Percentiles rank a stretch among this genome's conserved stretches.
Evolutionary conservation across 2,329 filamentous ascomycete genomes (phyloP).

Genomic region (Penicillium sp.): DNA sequence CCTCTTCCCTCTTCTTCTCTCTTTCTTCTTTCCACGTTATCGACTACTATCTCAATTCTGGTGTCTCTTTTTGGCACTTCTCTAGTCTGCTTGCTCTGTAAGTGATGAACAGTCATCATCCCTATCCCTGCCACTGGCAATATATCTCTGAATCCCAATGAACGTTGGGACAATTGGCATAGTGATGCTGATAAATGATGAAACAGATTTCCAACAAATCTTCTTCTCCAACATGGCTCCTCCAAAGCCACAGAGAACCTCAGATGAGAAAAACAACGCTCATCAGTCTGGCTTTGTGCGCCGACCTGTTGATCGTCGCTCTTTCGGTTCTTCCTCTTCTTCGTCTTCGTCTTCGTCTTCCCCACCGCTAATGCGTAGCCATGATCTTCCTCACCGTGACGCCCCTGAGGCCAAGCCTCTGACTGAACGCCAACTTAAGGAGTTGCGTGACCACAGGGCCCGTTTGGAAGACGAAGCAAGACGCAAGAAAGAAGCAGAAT

Average conservation of each 20-base stretch:
- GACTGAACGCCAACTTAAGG: background rate
- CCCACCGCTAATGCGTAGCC: background rate
- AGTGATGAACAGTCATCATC: too few relatives aligned
- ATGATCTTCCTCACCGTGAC: background rate
- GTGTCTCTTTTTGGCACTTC: too few relatives aligned
- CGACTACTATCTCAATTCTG: too few relatives aligned
- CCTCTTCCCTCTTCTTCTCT: too few relatives aligned
- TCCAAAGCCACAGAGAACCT: background rate
- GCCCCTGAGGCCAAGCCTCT: slow-evolving; percentile 1
- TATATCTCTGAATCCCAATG: too few relatives aligned
- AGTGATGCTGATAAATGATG: too few relatives aligned
- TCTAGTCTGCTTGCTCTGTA: too few relatives aligned
- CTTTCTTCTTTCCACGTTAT: too few relatives aligned
- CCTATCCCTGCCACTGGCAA: too few relatives aligned
- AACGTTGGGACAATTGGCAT: too few relatives aligned
- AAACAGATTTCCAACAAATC: too few relatives aligned
- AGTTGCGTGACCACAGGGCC: slow-evolving; percentile 1
- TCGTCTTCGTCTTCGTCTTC: background rate
- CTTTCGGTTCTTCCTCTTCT: background rate
- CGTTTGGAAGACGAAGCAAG: background rate
- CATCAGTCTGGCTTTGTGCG: too few relatives aligned
- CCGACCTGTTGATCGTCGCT: background rate
- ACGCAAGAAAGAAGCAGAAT: background rate
- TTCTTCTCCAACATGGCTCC: background rate
- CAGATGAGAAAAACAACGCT: background rate